Base-by-base conservation (phyloP, 2,329 filamentous ascomycete genomes). In the Juglanconis oblonga region DNA sequence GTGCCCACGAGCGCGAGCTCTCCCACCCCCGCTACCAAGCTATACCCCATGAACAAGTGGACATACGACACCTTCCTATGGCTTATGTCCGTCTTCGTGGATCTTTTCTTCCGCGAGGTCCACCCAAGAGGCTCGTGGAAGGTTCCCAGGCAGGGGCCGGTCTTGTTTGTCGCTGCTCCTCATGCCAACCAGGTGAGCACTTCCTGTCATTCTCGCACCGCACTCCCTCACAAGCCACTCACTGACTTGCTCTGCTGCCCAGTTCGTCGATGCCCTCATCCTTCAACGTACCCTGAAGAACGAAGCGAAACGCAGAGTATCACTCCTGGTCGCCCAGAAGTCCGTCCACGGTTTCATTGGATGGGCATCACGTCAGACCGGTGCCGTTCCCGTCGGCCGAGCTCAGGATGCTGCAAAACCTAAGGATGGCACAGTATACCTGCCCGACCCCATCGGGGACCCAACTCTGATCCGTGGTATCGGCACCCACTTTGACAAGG, bases 101-200 rank as follows among this genome's bases (percentile, higher is more conserved):
- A 99, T 75, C 87, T 97, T 67, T 99, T 99, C 85, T 99, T 99
- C 80, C 89, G 95, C 67, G 95, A 99, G 76, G 92, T 99, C 14
- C 93, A 98, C 72, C 95, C 95, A 11, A 86, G 95, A 65, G 92
- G 92, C 67, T 91, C 93, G 64, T 99, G 95, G 92, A 94, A 93
- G 75, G 90, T 99, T 49, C 95, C 95, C 49, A 87, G 89, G 69
- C 84, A 86, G 64, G 95, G 93, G 0, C 93, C 95, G 1, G 86
- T 99, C 64, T 91, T 99, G 62, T 95, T 99, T 70, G 95, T 99
- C 67, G 95, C 93, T 49, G 95, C 94, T 57, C 95, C 95, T 66
- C 95, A 99, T 80, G 94, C 94, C 62, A 99, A 99, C 74, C 92
- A 95, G 84, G 89, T 92, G 77, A 62, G 81, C 53, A 33, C 47